Evolutionary conservation across 2,329 filamentous ascomycete species (phyloP), one percentile per base, ranked within the genome.

Genomic region (Diaporthe humulicola): DNA sequence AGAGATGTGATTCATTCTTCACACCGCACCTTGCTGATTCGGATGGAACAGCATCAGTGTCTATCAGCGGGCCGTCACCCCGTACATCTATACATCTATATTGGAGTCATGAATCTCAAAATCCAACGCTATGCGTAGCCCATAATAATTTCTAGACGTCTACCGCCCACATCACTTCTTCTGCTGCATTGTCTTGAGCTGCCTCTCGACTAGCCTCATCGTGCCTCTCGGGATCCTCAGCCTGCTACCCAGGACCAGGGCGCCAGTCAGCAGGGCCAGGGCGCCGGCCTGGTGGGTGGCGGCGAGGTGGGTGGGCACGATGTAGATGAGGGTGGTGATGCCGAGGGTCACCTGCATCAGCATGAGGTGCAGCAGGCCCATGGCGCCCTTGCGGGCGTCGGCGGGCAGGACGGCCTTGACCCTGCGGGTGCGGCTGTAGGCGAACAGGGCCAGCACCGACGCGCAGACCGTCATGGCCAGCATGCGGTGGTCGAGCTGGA

Each of bases 401-500:
- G 82, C 85, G 38, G 94, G 93, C 75, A 98, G 87, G 22, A 89
- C 86, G 17, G 87, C 82, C 30, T 86, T 86, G 19, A 93, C 81
- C 10, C 84, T 88, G 54, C 91, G 91, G 73, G 91, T 91, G 77
- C 94, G 92, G 6, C 94, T 90, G 85, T 96, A 98, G n/a, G 90
- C 90, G 84, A 93, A 97, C 14, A 99, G 89, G 5, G 91, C 89
- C 77, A 98, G 86, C 76, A 98, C 91, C 76, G 93, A 90, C 71
- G 91, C 93, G 84, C 98, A 98, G 1, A 96, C 98, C 22, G 95
- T 95, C 61, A 93, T 95, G 74, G 97, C 97, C 48, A 98, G 89
- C 79, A 98, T 94, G 58, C 97, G 93, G 87, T 99, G 97, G 85
- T 99, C 95, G 58, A 99, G 91, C 86, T 99, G 97, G 3, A 98